Evolutionary conservation across 2,329 filamentous ascomycete genomes (phyloP), one percentile per base, ranked within the genome.

Genomic region (Colletotrichum salicis): DNA sequence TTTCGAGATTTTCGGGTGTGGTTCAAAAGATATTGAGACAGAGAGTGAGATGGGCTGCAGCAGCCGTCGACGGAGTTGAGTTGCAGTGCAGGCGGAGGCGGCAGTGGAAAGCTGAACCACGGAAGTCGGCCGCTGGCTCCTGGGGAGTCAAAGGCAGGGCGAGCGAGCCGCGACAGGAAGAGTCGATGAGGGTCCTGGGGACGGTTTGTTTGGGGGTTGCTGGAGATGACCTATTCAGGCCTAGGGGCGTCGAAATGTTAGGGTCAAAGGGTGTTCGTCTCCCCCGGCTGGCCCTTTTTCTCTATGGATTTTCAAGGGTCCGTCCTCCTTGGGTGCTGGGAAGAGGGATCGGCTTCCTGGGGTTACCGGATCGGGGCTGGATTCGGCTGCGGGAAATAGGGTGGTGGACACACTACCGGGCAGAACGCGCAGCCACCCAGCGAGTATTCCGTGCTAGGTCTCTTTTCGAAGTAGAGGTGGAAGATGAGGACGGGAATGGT

Each of bases 221-320:
- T 64, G 62, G 52, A 64, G 51, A 64, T n/a, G 51, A 24, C 64
- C 65, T 33, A 33, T 71, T 71, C 69, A 22, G 69, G 69, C 27
- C 48, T 69, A 69, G 60, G 27, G 57, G 27, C n/a, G 22, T 54
- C 45, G 52, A 48, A 48, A 48, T 48, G 41, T 48, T 19, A 63
- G 60, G 60, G 48, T 63, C 31, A 31, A 54, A 52, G 60, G 59
- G 65, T 64, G 65, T 71, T 71, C 65, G 64, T 63, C 33, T n/a
- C 41, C 64, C 58, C 60, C 65, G 27, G 55, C 64, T 33, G 64
- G 64, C n/a, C 35, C 64, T 33, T 29, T 51, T 35, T 68, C 31
- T 37, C 45, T 55, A 59, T 27, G 27, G 65, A 59, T 51, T 48
- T 71, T 69, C 59, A 65, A 71, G 65, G 69, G 69, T 69, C 69